Conservation (phyloP, 2,329 filamentous ascomycete species). For the Colletotrichum sp. region DNA sequence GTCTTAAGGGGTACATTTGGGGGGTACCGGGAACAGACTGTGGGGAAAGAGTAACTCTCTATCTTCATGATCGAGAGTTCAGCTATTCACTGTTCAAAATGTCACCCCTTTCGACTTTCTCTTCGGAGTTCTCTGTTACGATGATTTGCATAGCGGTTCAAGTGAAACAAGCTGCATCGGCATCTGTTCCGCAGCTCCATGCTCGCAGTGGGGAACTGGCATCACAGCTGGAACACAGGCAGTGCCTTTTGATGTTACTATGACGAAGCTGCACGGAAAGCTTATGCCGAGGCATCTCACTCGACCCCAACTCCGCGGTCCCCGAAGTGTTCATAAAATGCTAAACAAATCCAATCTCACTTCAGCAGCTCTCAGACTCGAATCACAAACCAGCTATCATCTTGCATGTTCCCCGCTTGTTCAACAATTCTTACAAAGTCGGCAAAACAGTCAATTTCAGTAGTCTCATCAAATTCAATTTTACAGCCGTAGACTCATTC, state of each 20-base stretch:
- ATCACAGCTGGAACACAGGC: neutral
- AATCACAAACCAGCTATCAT: neutral
- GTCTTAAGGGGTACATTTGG: neutral
- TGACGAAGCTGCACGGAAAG: neutral
- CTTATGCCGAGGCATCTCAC: conserved; percentile 1
- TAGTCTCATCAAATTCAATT: neutral
- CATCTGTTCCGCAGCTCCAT: neutral
- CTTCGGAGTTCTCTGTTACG: neutral
- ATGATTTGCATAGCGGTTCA: neutral
- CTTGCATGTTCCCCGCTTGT: neutral
- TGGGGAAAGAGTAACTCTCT: neutral
- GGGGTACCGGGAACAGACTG: too few relatives aligned
- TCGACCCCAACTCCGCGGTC: neutral
- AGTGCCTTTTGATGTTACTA: neutral
- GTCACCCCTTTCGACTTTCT: neutral
- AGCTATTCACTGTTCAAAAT: neutral
- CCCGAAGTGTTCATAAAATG: neutral
- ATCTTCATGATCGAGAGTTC: neutral
- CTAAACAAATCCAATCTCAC: neutral
- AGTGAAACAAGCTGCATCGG: neutral
- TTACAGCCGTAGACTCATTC: neutral
- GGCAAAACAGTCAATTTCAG: neutral
- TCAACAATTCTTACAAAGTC: neutral
- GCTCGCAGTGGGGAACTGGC: neutral
- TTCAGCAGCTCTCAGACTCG: neutral